Base-by-base conservation (phyloP, 139 green algal genomes). In the Yamagishiella unicocca region DNA sequence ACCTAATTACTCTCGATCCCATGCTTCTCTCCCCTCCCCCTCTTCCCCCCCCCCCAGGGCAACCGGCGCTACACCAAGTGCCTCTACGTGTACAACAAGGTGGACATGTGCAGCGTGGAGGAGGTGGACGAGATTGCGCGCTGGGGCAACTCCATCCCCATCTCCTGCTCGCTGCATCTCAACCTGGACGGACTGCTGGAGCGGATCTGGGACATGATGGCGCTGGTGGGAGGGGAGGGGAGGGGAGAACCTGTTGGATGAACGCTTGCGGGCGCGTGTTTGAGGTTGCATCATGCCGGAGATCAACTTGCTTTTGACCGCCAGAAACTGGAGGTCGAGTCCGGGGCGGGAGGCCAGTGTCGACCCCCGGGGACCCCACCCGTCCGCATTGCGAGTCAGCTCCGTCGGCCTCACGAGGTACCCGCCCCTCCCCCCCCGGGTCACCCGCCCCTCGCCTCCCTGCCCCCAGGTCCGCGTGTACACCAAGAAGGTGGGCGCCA, bases 81-180 rank as follows among this genome's bases (percentile, higher is more conserved):
- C 93, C 87, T 99, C 45, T 99, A 99, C 90, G 98, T 99, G 82
- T 99, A 99, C 95, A 99, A 99, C 94, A 99, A 99, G 91, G 93
- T 96, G 37, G 96, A 98, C 90, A 96, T 97, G 89, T 92, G 94
- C 85, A 95, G 88, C 68, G 97, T 99, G 55, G 97, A 99, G 92
- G 97, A 99, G 92, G 97, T 99, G 71, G 97, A 99, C 82, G 91
- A 96, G 88, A 96, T 99, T 25, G 95, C 96, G 22, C 88, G 93
- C 40, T 91, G 90, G 40, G 86, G 93, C 22, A 92, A 98, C 90
- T 96, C 92, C 62, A 96, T 99, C 4, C 96, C 97, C 87, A 97
- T 99, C 82, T 97, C 93, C 50, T 98, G 95, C 89, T 94, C 88
- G 80, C 88, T 95, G 35, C 74, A 96, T 42, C 95, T 99, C 61